These are phyloP conservation scores for Penicillium simplicissimum DNA, from an alignment of 495 filamentous ascomycete species.

Conservation along the genomic window DNA sequence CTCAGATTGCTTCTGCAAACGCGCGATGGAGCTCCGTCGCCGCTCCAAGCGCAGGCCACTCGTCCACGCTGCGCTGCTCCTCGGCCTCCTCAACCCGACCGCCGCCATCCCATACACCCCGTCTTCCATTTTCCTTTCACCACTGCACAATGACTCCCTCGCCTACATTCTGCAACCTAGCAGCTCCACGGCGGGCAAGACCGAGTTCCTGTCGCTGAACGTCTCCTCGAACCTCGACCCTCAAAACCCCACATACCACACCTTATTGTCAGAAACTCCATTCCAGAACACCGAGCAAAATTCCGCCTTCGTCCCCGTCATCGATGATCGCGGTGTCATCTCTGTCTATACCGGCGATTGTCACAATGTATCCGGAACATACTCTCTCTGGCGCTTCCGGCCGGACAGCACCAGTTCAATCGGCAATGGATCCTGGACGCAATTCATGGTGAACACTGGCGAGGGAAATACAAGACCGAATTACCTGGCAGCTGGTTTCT, in stretches of 20 bases:
- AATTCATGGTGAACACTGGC: slow-evolving; percentile 25
- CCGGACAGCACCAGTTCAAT: slow-evolving; percentile 36
- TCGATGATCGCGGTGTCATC: slow-evolving; percentile 66
- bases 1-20: slow-evolving; percentile 26
- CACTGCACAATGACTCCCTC: slow-evolving; percentile 46
- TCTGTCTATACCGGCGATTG: slow-evolving; percentile 73
- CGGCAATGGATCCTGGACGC: slow-evolving; percentile 60
- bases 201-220: slow-evolving; percentile 64
- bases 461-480: slow-evolving; percentile 52
- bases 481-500: slow-evolving; percentile 65
- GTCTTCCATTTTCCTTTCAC: slow-evolving; percentile 62
- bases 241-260: slow-evolving; percentile 52
- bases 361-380: slow-evolving; percentile 37
- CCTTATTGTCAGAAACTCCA: slow-evolving; percentile 62
- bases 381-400: slow-evolving; percentile 57
- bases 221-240: slow-evolving; percentile 56
- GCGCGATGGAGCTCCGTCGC: slow-evolving; percentile 25
- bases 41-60: slow-evolving; percentile 19
- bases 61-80: slow-evolving; percentile 21
- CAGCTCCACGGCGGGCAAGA: slow-evolving; percentile 37
- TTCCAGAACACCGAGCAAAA: slow-evolving; percentile 53
- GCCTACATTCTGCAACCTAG: slow-evolving; percentile 63
- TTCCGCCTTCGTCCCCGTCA: slow-evolving; percentile 60
- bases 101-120: slow-evolving; percentile 71
- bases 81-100: slow-evolving; percentile 21